A percentile compares a stretch with the other conserved stretches of the same genome.
Conservation (phyloP, 345 rosid species). For the Cochlearia excelsa region DNA sequence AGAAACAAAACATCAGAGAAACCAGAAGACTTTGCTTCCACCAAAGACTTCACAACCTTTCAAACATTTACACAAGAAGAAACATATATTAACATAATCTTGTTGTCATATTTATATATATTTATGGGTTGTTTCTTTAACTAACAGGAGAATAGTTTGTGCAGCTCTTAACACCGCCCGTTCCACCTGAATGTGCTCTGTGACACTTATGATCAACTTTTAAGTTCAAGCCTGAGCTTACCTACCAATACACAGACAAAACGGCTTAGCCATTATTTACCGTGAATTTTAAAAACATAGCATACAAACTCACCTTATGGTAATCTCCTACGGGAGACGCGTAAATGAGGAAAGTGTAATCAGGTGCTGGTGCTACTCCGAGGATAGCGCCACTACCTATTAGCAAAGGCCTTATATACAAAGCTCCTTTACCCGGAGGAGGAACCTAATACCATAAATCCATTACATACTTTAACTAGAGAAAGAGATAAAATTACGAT, state of each 20-base stretch:
- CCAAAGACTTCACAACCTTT: conserved; percentile 45
- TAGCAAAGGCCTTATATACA: conserved; percentile 64
- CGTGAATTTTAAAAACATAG: background rate
- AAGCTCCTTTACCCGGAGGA: conserved; percentile 57
- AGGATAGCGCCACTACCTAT: conserved; percentile 51
- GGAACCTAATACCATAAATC: conserved; percentile 43
- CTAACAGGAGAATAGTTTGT: conserved; percentile 62
- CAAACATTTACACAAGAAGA: background rate
- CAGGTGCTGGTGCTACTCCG: conserved; percentile 53
- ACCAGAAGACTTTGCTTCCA: conserved; percentile 59
- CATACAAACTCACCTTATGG: conserved; percentile 33
- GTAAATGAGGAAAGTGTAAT: conserved; percentile 47
- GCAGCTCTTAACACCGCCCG: conserved; percentile 60
- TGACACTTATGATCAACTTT: conserved; percentile 46
- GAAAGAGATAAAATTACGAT: no score
- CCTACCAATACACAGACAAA: conserved; percentile 18
- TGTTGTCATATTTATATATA: background rate
- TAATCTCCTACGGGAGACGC: conserved; percentile 55
- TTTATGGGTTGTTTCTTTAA: background rate
- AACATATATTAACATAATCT: background rate
- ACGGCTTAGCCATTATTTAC: no score
- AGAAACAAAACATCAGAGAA: conserved; percentile 59
- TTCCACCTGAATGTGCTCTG: conserved; percentile 56
- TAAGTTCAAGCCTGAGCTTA: conserved; percentile 36
- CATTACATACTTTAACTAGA: no score